Conservation (phyloP, 1,139 yeast genomes). For the Trichomonascaceae sp. region DNA sequence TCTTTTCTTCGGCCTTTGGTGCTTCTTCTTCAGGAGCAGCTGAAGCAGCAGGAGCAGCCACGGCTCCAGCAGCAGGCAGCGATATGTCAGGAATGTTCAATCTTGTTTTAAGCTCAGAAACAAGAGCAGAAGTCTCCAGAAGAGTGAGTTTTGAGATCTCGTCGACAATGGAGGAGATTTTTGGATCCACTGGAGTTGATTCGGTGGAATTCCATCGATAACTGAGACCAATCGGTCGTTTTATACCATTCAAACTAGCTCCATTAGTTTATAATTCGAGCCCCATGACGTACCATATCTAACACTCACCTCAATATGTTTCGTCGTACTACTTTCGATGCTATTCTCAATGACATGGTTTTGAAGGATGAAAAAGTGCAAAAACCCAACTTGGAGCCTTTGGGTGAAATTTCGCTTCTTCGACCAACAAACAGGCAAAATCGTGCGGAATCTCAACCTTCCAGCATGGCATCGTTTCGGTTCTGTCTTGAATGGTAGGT, state of each 20-base stretch:
- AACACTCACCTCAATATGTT: slow-evolving; percentile 2
- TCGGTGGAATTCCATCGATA: slow-evolving; percentile 49
- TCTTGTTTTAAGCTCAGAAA: slow-evolving; percentile 74
- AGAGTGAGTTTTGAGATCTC: slow-evolving; percentile 84
- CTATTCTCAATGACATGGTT: slow-evolving; percentile 9
- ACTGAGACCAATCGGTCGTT: slow-evolving; percentile 1
- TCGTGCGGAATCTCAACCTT: background rate
- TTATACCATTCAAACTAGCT: background rate
- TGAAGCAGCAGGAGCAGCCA: slow-evolving; percentile 59
- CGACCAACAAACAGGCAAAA: background rate
- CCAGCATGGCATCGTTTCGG: slow-evolving; percentile 74
- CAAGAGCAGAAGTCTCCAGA: slow-evolving; percentile 81
- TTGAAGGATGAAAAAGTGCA: slow-evolving; percentile 4
- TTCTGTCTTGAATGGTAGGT: slow-evolving; percentile 79
- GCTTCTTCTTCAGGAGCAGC: slow-evolving; percentile 71
- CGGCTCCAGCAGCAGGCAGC: slow-evolving; percentile 65
- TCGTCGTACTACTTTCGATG: slow-evolving; percentile 8
- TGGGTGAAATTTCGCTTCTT: background rate
- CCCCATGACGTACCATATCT: background rate
- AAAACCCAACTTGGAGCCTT: slow-evolving; percentile 1
- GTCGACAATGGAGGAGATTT: slow-evolving; percentile 80
- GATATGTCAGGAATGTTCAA: slow-evolving; percentile 92
- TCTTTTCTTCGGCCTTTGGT: slow-evolving; percentile 85
- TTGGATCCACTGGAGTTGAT: slow-evolving; percentile 67
- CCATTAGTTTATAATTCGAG: background rate